Evolutionary conservation across 495 filamentous ascomycete species (phyloP), one percentile per base, ranked within the genome.

Genomic region (Venustampulla echinocandica): DNA sequence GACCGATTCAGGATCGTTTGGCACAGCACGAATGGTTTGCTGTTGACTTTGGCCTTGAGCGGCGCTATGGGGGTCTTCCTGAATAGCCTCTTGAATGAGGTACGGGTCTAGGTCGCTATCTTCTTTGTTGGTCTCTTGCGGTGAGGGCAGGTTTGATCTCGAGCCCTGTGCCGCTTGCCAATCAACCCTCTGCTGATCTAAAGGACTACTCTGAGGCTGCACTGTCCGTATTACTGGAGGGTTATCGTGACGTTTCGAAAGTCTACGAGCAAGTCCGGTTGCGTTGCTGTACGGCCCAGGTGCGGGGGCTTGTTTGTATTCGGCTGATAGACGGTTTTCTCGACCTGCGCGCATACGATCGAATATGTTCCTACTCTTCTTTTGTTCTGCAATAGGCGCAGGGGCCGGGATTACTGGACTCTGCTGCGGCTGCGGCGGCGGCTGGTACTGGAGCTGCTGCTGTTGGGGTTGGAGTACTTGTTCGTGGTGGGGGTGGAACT

Each of bases 211-310:
- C 44, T 65, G 67, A 33, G 65, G 64, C 38, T 53, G 57, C 22
- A 51, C 60, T 15, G 58, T 53, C 62, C 57, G 61, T 61, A 53
- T 42, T 6, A 25, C 44, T 38, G 62, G 64, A 18, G 61, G 57
- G 33, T 64, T 61, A 54, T 70, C 71, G 39, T 67, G 57, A 39
- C 71, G 60, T 54, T 71, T 73, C 11, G 74, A 76, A 11, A 68
- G 65, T 47, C 69, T 61, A 46, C 72, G 71, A 40, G 52, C 61
- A 10, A 71, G 37, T 13, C 65, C 65, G 9, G 56, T 43, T 21
- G 58, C 50, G 58, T 64, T 68, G 52, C 66, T 66, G 63, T 69
- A 67, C 10, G 65, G 40, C n/a, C n/a, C n/a, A n/a, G n/a, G n/a
- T 0, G 20, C 33, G 15, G 37, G 44, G 36, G 38, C 20, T 18